These are phyloP conservation scores for Graphilbum sp. DNA, from an alignment of 2,329 filamentous ascomycete species.

Conservation along the genomic window DNA sequence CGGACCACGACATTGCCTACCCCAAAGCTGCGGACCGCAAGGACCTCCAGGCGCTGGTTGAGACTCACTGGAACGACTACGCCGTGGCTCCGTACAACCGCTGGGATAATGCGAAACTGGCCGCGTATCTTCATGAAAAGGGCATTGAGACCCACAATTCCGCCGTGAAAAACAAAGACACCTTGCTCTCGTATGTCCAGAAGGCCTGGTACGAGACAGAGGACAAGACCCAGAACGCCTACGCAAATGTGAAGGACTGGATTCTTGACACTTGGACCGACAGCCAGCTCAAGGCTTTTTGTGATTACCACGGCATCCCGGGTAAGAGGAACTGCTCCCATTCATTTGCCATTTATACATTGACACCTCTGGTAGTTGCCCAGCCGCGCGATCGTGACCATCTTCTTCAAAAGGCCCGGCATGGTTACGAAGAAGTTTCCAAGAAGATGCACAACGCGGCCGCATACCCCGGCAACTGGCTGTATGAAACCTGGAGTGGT, in stretches of 20 bases:
- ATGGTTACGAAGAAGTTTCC: slow-evolving; percentile 65
- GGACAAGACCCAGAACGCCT: slow-evolving; percentile 57
- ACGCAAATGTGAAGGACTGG: slow-evolving; percentile 67
- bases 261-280: slow-evolving; percentile 92
- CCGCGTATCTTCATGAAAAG: slow-evolving; percentile 51
- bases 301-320: slow-evolving; percentile 74
- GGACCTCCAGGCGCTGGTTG: slow-evolving; percentile 81
- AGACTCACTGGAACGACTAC: slow-evolving; percentile 73
- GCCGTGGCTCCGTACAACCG: slow-evolving; percentile 58
- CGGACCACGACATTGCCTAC: slow-evolving; percentile 80
- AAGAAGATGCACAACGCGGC: slow-evolving; percentile 59
- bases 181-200: slow-evolving; percentile 53
- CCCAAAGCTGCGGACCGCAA: slow-evolving; percentile 84
- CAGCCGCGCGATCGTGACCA: slow-evolving; percentile 76
- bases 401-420: slow-evolving; percentile 59
- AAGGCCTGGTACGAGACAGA: slow-evolving; percentile 63
- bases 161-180: slow-evolving; percentile 52
- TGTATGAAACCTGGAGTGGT: slow-evolving; percentile 72
- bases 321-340: too few species aligned
- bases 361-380: slow-evolving; percentile 34
- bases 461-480: slow-evolving; percentile 87
- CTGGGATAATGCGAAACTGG: slow-evolving; percentile 58
- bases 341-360: too few species aligned
- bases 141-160: slow-evolving; percentile 53
- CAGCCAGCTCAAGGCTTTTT: slow-evolving; percentile 83